phyloP scores from a whole-genome alignment of 2,329 filamentous ascomycete species.

The Cladosporium phlei region DNA sequence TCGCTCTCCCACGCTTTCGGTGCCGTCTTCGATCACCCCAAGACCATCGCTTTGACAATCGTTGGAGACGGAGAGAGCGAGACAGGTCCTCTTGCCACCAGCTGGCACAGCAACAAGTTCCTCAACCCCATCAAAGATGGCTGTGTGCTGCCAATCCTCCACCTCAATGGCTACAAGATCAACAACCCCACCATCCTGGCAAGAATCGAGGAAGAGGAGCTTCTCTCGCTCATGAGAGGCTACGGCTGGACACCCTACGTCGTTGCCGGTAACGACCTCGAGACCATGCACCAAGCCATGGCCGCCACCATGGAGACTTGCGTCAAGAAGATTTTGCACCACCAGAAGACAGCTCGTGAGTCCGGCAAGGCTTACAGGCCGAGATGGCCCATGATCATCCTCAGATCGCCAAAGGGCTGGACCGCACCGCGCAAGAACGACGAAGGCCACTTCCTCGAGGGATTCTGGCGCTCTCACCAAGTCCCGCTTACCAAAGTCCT shows the following conservation, averaged over 20 bases:
- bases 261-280: conserved; percentile 68
- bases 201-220: conserved; percentile 68
- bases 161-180: conserved; percentile 82
- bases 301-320: conserved; percentile 69
- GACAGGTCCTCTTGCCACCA: conserved; percentile 71
- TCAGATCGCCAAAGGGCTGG: conserved; percentile 76
- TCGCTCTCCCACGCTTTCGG: conserved; percentile 75
- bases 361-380: conserved; percentile 66
- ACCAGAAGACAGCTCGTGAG: conserved; percentile 67
- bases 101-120: conserved; percentile 80
- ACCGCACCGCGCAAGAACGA: conserved; percentile 64
- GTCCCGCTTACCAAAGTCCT: conserved; percentile 68
- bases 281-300: conserved; percentile 79
- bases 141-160: conserved; percentile 70
- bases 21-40: conserved; percentile 67
- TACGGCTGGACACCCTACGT: conserved; percentile 79
- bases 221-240: conserved; percentile 63
- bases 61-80: conserved; percentile 79
- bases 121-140: conserved; percentile 74
- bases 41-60: conserved; percentile 71
- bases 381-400: conserved; percentile 73
- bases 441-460: conserved; percentile 64
- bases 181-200: conserved; percentile 72
- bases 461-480: conserved; percentile 77
- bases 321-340: conserved; percentile 62